Base-by-base conservation (phyloP, 2,329 filamentous ascomycete genomes). In the Phoma sp. region DNA sequence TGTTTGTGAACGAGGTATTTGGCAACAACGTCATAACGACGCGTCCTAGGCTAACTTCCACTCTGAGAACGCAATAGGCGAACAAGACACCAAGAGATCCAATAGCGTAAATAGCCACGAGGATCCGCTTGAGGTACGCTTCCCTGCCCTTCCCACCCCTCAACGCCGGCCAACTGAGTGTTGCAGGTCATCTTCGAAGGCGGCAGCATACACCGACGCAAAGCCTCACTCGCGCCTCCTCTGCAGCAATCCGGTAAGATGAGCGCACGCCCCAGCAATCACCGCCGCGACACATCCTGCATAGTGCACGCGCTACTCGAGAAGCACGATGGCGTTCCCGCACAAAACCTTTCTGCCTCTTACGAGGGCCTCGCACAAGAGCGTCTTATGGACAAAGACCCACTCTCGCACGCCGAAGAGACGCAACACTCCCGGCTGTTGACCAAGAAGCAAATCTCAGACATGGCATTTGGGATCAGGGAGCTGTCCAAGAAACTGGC, bases 391-490 rank as follows among this genome's bases (percentile, higher is more conserved):
- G 79, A 81, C 69, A 81, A 81, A 58, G 70, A 77, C 43, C 71
- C 71, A 0, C 68, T 73, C 15, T 63, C 65, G 7, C 57, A 69
- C 17, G 69, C 70, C 13, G 71, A 78, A 1, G 64, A 73, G 46
- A 67, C 70, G 21, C 78, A 82, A 17, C 80, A 87, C 52, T 88
- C 85, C 55, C 85, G 94, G n/a, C 84, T 97, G 44, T 82, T 98
- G 63, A 97, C 93, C 1, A 98, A 98, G 80, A 92, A 91, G 74
- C 92, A 99, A 76, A 82, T 99, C 37, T 92, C 90, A 13, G 95
- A 98, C 68, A 98, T 99, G 94, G 93, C 94, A 0, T 93, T 94
- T 86, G 93, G 94, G 24, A 95, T 98, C 54, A 84, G 95, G 43
- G 92, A 97, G 76, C 80, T 99, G 55, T 94, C 91, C 27, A 90